Evolutionary conservation across 345 rosid genomes (phyloP).

Genomic region (Sisymbrium altissimum): DNA sequence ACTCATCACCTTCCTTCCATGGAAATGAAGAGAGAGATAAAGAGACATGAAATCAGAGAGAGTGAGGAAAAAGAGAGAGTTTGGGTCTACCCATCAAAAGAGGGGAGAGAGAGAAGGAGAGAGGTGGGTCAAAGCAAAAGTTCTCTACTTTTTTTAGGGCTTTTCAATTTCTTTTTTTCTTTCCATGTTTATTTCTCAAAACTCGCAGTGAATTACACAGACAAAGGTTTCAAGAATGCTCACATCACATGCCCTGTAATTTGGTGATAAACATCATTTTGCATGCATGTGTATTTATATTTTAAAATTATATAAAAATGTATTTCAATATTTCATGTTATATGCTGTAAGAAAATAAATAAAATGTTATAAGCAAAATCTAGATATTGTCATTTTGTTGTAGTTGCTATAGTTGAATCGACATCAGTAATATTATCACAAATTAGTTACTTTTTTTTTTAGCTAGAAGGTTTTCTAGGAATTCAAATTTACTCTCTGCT

Average conservation of each 20-base stretch:
- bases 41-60: conserved; percentile 19
- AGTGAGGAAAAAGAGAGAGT: conserved; percentile 8
- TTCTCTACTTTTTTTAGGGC: conserved; percentile 26
- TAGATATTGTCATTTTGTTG: too few relatives aligned
- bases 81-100: conserved; percentile 47
- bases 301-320: too few relatives aligned
- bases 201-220: not conserved
- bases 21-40: conserved; percentile 37
- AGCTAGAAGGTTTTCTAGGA: not conserved
- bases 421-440: too few relatives aligned
- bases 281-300: too few relatives aligned
- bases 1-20: conserved; percentile 40
- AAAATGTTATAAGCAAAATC: too few relatives aligned
- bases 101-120: too few relatives aligned
- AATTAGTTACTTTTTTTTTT: not conserved
- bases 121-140: conserved; percentile 50
- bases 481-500: not conserved
- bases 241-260: not conserved
- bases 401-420: too few relatives aligned
- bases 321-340: too few relatives aligned
- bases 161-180: conserved; percentile 2
- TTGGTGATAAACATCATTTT: not conserved
- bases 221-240: not conserved
- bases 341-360: too few relatives aligned
- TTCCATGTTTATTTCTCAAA: conserved; percentile 4